These are phyloP conservation scores for Rhinocladiella similis DNA, from an alignment of 2,329 filamentous ascomycete species.

Conservation along the genomic window DNA sequence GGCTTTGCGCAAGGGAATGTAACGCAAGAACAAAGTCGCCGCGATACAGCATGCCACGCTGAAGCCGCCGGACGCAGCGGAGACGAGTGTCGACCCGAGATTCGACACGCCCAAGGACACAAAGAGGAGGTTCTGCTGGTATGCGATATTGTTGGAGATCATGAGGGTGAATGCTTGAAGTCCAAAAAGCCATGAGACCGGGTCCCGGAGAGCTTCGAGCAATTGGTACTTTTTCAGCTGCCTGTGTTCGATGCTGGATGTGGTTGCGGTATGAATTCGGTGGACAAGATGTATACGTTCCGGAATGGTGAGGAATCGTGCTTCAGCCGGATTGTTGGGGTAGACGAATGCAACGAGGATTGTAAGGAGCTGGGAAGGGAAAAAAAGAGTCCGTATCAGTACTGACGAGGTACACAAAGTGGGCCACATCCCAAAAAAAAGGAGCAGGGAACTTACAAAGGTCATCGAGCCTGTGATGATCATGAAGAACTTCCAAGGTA, in stretches of 20 bases:
- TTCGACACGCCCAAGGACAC: constrained; percentile 49
- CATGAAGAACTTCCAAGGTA: constrained; percentile 41
- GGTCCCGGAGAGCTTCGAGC: constrained; percentile 35
- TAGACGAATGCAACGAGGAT: constrained; percentile 23
- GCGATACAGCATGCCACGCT: constrained; percentile 36
- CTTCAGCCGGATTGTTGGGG: constrained; percentile 37
- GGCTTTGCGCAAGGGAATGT: constrained; percentile 1
- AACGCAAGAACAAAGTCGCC: constrained; percentile 37
- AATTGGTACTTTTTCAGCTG: constrained; percentile 36
- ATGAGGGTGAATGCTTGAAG: constrained; percentile 39
- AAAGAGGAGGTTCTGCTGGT: constrained; percentile 46
- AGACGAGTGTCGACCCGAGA: constrained; percentile 56
- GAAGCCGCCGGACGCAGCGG: constrained; percentile 30
- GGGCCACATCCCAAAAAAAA: too few relatives aligned
- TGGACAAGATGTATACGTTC: constrained; percentile 38
- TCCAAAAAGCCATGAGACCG: constrained; percentile 39
- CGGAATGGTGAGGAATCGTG: constrained; percentile 35
- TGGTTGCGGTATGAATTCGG: constrained; percentile 37
- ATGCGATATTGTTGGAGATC: constrained; percentile 41
- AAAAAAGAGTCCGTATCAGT: too few relatives aligned
- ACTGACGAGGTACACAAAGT: too few relatives aligned
- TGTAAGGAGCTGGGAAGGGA: constrained; percentile 27
- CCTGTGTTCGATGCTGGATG: constrained; percentile 41
- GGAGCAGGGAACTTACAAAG: too few relatives aligned
- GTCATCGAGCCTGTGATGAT: constrained; percentile 41